Percentiles rank a stretch among this genome's conserved stretches.
Evolutionary conservation across 495 filamentous ascomycete species (phyloP).

Genomic region (Penicillium canescens): DNA sequence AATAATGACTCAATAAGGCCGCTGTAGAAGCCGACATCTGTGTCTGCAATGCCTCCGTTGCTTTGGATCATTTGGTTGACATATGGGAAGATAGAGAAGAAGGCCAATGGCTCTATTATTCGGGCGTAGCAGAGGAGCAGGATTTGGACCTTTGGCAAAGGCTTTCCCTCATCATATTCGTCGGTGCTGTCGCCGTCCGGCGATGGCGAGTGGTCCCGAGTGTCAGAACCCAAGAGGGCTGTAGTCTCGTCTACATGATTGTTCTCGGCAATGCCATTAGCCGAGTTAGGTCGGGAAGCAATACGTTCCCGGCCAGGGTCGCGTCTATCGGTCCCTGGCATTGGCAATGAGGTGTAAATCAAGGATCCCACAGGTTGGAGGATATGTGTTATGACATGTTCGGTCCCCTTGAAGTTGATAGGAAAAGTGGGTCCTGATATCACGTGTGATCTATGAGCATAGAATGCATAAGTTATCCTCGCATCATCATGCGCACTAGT

Average conservation of each 20-base stretch:
- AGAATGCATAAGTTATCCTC: no score
- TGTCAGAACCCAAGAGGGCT: constrained; percentile 14
- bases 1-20: constrained; percentile 74
- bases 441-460: no score
- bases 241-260: constrained; percentile 22
- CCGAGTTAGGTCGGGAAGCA: background rate
- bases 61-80: constrained; percentile 69
- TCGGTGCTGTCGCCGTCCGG: background rate
- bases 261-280: background rate
- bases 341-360: background rate
- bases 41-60: constrained; percentile 53
- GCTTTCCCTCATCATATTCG: constrained; percentile 23
- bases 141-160: constrained; percentile 60
- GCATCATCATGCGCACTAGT: no score
- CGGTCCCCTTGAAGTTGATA: no score
- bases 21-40: constrained; percentile 69
- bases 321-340: background rate
- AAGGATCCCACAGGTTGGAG: no score
- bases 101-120: constrained; percentile 71
- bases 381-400: no score
- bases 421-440: no score
- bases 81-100: constrained; percentile 75
- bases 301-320: background rate
- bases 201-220: constrained; percentile 1
- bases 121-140: constrained; percentile 66